Conservation (phyloP, 2,329 filamentous ascomycete genomes). For the Talaromyces amestolkiae region DNA sequence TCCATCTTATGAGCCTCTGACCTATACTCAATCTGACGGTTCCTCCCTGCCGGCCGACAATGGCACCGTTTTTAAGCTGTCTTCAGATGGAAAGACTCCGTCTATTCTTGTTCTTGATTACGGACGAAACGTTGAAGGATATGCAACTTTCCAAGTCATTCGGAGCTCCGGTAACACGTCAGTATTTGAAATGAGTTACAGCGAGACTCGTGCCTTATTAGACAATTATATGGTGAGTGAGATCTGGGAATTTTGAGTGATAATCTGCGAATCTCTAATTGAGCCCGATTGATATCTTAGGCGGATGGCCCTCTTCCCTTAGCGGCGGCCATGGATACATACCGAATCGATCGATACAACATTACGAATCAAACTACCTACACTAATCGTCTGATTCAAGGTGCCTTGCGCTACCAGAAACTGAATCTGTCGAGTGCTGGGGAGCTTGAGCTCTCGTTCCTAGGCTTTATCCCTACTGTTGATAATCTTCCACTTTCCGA, state of each 20-base stretch:
- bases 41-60: no score
- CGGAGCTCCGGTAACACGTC: not conserved
- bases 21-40: no score
- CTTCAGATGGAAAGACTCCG: not conserved
- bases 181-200: not conserved
- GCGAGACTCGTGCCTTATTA: not conserved
- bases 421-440: not conserved
- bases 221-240: not conserved
- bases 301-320: not conserved
- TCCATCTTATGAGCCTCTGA: no score
- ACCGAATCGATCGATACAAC: not conserved
- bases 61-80: not conserved
- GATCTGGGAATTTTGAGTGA: no score
- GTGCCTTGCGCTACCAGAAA: not conserved
- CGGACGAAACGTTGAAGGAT: not conserved
- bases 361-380: not conserved
- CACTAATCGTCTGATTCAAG: not conserved
- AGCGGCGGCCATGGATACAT: not conserved
- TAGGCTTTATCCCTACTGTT: not conserved
- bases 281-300: not conserved
- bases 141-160: not conserved
- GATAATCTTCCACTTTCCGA: not conserved
- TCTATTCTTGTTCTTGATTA: not conserved
- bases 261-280: no score
- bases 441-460: not conserved